Conservation (phyloP, 1,284 basidiomycete genomes). For the Sutorius eximius region DNA sequence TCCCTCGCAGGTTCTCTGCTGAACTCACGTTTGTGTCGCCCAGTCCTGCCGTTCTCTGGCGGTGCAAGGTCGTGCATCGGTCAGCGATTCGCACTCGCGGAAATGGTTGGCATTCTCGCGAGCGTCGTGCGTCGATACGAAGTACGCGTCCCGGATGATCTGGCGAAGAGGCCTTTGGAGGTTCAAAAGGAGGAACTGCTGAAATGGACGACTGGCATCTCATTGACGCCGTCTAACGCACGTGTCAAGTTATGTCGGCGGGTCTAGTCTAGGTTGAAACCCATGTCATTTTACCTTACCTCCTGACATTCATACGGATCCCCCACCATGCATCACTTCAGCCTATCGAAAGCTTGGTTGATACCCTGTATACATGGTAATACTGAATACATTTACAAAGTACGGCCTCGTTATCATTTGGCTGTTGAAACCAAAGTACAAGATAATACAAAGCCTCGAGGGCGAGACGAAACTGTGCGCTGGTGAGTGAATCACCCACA, state of each 20-base stretch:
- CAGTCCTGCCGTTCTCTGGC: constrained; percentile 40
- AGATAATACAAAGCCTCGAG: neutral
- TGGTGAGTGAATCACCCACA: neutral
- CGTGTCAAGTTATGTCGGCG: constrained; percentile 24
- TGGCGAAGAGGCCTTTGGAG: constrained; percentile 25
- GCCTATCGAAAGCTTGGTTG: neutral
- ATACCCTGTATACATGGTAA: neutral
- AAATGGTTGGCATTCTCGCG: constrained; percentile 32
- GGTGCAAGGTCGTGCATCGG: constrained; percentile 45
- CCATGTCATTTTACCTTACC: neutral
- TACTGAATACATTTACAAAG: neutral
- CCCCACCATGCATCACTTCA: neutral
- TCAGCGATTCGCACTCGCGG: constrained; percentile 33
- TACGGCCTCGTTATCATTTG: neutral
- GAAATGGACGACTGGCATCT: constrained; percentile 33
- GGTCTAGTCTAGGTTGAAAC: constrained; percentile 2
- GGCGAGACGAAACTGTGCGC: neutral
- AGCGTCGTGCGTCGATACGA: constrained; percentile 31
- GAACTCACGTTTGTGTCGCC: neutral
- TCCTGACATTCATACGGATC: neutral
- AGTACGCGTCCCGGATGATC: constrained; percentile 36
- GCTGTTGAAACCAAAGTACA: neutral
- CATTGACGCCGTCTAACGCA: constrained; percentile 32
- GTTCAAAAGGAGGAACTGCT: constrained; percentile 31
- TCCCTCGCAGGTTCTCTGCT: neutral